Percentiles rank a stretch among this genome's conserved stretches.
Conservation (phyloP, 352 stramenopile genomes). For the Phytophthora europaea region DNA sequence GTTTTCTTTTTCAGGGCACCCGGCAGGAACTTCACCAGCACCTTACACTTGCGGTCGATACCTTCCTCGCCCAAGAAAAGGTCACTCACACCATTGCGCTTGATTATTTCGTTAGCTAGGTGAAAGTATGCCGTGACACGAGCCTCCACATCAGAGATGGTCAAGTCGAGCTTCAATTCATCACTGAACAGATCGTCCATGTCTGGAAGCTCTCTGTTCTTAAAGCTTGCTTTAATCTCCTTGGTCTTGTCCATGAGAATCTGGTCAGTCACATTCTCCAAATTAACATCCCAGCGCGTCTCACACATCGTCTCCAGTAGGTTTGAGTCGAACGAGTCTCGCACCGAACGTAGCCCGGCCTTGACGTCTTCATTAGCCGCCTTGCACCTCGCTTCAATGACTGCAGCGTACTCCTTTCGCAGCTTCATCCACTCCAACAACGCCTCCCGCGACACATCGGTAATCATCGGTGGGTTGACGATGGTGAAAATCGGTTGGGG, state of each 20-base stretch:
- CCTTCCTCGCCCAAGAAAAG: background rate
- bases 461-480: conserved; percentile 17
- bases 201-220: conserved; percentile 16
- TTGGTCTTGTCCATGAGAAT: conserved; percentile 23
- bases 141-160: conserved; percentile 15
- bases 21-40: background rate
- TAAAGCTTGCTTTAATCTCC: conserved; percentile 18
- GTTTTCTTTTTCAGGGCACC: background rate
- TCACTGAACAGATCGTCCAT: conserved; percentile 11
- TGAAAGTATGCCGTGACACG: conserved; percentile 17
- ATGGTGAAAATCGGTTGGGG: conserved; percentile 17
- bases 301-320: conserved; percentile 23
- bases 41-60: background rate
- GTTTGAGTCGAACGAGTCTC: conserved; percentile 13
- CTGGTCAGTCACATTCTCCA: conserved; percentile 16
- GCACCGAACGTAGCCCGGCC: background rate
- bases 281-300: conserved; percentile 15
- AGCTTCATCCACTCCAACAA: conserved; percentile 18
- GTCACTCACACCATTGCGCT: conserved; percentile 11
- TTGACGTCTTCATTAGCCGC: conserved; percentile 14
- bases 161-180: conserved; percentile 11
- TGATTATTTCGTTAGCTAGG: conserved; percentile 25
- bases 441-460: conserved; percentile 19
- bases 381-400: conserved; percentile 13
- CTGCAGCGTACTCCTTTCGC: conserved; percentile 18